Conservation (phyloP, 345 rosid genomes). For the Populus pruinosa region DNA sequence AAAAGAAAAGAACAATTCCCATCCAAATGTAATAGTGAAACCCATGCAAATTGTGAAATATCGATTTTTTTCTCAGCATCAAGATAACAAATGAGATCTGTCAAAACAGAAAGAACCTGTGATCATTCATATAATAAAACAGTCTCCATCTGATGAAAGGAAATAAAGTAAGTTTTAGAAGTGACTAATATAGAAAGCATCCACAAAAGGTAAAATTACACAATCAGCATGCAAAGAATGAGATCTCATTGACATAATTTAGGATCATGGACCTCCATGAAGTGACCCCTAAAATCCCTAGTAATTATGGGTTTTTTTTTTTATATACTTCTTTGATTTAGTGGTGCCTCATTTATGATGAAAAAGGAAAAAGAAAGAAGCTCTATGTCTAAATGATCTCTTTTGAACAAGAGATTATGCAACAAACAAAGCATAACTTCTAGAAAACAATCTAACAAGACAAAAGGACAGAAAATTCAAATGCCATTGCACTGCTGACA, state of each 20-base stretch:
- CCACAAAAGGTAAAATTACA: background rate
- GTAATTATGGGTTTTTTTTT: background rate
- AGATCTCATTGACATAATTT: background rate
- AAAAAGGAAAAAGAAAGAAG: too few relatives aligned
- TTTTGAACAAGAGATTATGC: background rate
- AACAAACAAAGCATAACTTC: background rate
- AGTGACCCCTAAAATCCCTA: background rate
- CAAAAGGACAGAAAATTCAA: background rate
- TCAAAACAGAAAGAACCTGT: background rate
- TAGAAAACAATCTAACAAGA: background rate
- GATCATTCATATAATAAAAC: background rate
- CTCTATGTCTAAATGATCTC: background rate
- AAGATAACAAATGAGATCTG: background rate
- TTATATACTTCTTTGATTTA: background rate
- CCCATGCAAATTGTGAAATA: background rate
- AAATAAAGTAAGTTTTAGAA: background rate
- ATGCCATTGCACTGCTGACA: background rate
- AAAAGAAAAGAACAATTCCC: background rate
- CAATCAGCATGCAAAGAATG: background rate
- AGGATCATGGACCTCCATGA: background rate
- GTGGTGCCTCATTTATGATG: background rate
- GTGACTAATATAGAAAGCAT: background rate
- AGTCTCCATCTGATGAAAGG: conserved; percentile 1
- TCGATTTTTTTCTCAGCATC: background rate
- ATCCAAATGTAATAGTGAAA: background rate